A percentile compares a stretch with the other conserved stretches of the same genome.
Conservation (phyloP, 139 green algal genomes). For the Micractinium sp. region DNA sequence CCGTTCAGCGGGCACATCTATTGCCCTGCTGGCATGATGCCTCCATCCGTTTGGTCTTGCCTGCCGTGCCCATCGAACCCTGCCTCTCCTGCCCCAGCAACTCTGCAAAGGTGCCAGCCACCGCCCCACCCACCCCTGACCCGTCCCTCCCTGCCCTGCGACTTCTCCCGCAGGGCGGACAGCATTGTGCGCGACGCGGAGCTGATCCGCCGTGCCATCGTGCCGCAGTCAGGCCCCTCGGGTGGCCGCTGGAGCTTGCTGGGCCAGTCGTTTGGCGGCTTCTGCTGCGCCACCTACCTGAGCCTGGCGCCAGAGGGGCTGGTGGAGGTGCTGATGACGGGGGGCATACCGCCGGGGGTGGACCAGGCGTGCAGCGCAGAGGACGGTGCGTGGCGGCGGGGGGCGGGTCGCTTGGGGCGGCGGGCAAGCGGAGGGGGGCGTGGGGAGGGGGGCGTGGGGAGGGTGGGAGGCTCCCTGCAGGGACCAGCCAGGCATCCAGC, state of each 20-base stretch:
- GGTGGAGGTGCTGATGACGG: conserved; percentile 71
- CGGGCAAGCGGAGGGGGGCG: neutral
- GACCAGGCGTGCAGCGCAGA: conserved; percentile 66
- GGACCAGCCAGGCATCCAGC: neutral
- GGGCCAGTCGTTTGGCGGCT: conserved; percentile 96
- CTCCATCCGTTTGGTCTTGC: too few relatives aligned
- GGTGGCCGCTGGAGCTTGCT: conserved; percentile 78
- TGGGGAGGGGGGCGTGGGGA: neutral
- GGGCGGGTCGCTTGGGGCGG: neutral
- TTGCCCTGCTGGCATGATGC: neutral
- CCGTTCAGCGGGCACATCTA: neutral
- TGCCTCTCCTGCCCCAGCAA: too few relatives aligned
- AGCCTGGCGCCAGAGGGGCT: conserved; percentile 71
- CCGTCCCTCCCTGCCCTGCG: too few relatives aligned
- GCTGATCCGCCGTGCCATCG: conserved; percentile 73
- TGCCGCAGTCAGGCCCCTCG: conserved; percentile 45
- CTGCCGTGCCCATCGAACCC: too few relatives aligned
- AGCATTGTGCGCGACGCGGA: conserved; percentile 93
- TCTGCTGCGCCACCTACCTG: conserved; percentile 93
- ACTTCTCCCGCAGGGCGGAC: conserved; percentile 73
- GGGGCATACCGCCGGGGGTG: conserved; percentile 81
- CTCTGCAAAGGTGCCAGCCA: too few relatives aligned
- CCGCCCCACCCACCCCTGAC: neutral
- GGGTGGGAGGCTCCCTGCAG: neutral
- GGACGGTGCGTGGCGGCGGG: neutral